A percentile compares a stretch with the other conserved stretches of the same genome.
phyloP scores from a whole-genome alignment of 371 early-diverging fungal genomes.

The Rhizomucor pusillus region DNA sequence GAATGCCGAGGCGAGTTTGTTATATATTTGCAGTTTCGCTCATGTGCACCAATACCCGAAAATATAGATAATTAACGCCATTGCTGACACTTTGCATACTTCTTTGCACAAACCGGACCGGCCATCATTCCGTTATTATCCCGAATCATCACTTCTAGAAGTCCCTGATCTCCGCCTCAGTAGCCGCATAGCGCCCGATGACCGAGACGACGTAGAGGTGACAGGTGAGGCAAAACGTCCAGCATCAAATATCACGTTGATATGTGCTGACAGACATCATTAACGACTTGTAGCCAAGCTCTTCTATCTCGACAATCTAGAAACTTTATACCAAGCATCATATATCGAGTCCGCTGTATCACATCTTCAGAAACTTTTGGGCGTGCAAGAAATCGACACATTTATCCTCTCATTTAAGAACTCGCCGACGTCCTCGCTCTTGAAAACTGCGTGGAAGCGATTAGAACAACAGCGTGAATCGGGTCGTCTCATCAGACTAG shows the following conservation, averaged over 20 bases:
- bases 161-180: constrained; percentile 42
- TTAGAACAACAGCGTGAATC: constrained; percentile 14
- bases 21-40: neutral
- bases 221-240: constrained; percentile 35
- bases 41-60: neutral
- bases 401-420: constrained; percentile 41
- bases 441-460: constrained; percentile 22
- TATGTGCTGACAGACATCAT: neutral
- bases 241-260: neutral
- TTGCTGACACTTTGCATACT: constrained; percentile 46
- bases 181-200: constrained; percentile 37
- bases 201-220: constrained; percentile 51
- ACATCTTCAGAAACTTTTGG: constrained; percentile 37
- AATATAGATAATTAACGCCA: constrained; percentile 47
- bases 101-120: constrained; percentile 23
- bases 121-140: constrained; percentile 28
- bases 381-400: constrained; percentile 44
- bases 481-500: constrained; percentile 7
- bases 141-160: constrained; percentile 25
- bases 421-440: neutral
- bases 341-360: constrained; percentile 31
- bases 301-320: constrained; percentile 31
- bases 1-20: constrained; percentile 49
- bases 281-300: constrained; percentile 37
- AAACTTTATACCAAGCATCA: constrained; percentile 17